Conservation (phyloP, 495 filamentous ascomycete species). For the Lepraria neglecta region DNA sequence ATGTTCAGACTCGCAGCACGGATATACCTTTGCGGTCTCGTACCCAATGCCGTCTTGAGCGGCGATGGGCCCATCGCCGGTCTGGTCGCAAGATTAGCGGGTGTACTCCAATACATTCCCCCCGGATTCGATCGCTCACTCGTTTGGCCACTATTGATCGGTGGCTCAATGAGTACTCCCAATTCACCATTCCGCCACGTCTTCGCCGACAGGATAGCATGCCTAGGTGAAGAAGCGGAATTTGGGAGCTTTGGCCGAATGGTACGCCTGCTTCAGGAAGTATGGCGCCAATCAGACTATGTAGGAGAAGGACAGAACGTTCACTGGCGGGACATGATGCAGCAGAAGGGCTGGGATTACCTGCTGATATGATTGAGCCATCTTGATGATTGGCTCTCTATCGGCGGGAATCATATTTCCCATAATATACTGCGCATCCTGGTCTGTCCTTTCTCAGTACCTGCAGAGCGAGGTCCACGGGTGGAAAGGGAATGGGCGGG, state of each 20-base stretch:
- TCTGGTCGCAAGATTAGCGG: conserved; percentile 66
- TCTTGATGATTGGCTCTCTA: conserved; percentile 27
- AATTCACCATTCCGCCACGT: conserved; percentile 67
- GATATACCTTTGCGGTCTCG: conserved; percentile 89
- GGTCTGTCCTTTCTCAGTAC: conserved; percentile 22
- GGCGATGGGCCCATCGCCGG: conserved; percentile 58
- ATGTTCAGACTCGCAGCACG: conserved; percentile 88
- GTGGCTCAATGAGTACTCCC: conserved; percentile 65
- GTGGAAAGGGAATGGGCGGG: conserved; percentile 3
- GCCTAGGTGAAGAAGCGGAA: conserved; percentile 66
- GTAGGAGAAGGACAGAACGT: conserved; percentile 54
- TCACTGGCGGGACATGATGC: conserved; percentile 95
- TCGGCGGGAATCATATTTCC: conserved; percentile 29
- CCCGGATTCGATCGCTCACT: conserved; percentile 85
- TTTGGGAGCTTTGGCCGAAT: conserved; percentile 85
- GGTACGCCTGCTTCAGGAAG: conserved; percentile 67
- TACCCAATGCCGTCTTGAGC: conserved; percentile 73
- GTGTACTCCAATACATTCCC: conserved; percentile 70
- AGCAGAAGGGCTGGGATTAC: conserved; percentile 84
- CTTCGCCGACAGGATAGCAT: conserved; percentile 62
- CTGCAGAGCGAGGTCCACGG: conserved; percentile 16
- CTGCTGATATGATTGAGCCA: conserved; percentile 65
- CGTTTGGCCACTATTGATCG: conserved; percentile 86
- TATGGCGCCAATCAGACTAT: conserved; percentile 71
- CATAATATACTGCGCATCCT: conserved; percentile 31